These are phyloP conservation scores for Phylloporus sp. DNA, from an alignment of 1,284 basidiomycete genomes.

Conservation along the genomic window DNA sequence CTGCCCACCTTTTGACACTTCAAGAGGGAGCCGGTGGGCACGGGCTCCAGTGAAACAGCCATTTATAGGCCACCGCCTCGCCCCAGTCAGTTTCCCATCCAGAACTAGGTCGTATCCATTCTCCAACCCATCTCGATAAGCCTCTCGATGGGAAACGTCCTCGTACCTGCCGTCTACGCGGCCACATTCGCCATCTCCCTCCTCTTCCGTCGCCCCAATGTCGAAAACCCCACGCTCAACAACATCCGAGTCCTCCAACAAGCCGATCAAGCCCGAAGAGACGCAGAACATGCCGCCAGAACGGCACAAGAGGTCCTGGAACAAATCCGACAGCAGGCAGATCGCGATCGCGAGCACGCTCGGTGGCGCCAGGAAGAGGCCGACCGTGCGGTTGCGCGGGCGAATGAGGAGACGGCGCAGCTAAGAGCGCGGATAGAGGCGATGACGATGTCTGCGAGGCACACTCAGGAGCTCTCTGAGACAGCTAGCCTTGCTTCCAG, in stretches of 20 bases:
- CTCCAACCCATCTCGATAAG: background rate
- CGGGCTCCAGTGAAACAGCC: background rate
- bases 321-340: constrained; percentile 6
- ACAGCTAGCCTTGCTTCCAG: constrained; percentile 19
- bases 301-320: constrained; percentile 1
- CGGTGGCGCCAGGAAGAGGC: constrained; percentile 23
- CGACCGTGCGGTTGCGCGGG: constrained; percentile 13
- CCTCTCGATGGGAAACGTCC: background rate
- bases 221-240: background rate
- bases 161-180: background rate
- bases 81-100: background rate
- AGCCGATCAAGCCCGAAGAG: constrained; percentile 12
- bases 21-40: no score
- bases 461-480: constrained; percentile 8
- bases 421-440: constrained; percentile 20
- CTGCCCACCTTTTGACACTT: no score
- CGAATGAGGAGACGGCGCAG: constrained; percentile 6
- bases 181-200: background rate
- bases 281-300: constrained; percentile 24
- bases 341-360: constrained; percentile 4
- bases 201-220: background rate
- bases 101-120: background rate
- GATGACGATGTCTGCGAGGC: constrained; percentile 1
- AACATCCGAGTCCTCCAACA: background rate
- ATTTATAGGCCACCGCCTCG: background rate